Evolutionary conservation across 495 filamentous ascomycete genomes (phyloP).

Genomic region (Penicillium waksmanii): DNA sequence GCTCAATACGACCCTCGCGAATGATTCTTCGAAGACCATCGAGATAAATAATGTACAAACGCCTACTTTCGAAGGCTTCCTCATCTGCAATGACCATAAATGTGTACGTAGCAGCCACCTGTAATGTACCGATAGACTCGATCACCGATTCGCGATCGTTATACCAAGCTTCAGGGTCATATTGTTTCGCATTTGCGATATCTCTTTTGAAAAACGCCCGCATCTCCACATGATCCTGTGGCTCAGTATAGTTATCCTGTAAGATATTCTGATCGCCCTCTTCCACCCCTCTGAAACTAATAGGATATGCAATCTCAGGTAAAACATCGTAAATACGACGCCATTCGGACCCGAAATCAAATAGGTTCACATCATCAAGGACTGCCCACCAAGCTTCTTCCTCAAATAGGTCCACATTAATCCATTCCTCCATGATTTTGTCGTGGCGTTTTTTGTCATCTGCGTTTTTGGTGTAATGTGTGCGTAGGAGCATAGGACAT

Average conservation of each 20-base stretch:
- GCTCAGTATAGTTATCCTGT: background rate
- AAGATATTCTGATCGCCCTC: no score
- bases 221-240: background rate
- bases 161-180: background rate
- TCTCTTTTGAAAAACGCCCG: conserved; percentile 6
- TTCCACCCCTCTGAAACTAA: no score
- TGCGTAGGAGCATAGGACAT: conserved; percentile 11
- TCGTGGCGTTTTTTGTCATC: background rate
- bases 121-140: conserved; percentile 1
- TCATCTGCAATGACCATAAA: conserved; percentile 14
- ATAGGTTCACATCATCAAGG: conserved; percentile 11
- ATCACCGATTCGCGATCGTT: conserved; percentile 3
- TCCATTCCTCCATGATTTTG: conserved; percentile 8
- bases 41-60: conserved; percentile 9
- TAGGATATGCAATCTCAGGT: conserved; percentile 1
- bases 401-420: conserved; percentile 1
- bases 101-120: conserved; percentile 1
- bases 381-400: conserved; percentile 10
- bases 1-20: conserved; percentile 15
- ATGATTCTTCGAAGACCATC: conserved; percentile 9
- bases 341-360: conserved; percentile 13
- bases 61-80: conserved; percentile 10
- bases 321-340: conserved; percentile 13
- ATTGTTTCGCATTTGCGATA: conserved; percentile 2
- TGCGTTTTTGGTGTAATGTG: conserved; percentile 7